Evolutionary conservation across 2,329 filamentous ascomycete species (phyloP).

Genomic region (Sclerotinia glacialis): DNA sequence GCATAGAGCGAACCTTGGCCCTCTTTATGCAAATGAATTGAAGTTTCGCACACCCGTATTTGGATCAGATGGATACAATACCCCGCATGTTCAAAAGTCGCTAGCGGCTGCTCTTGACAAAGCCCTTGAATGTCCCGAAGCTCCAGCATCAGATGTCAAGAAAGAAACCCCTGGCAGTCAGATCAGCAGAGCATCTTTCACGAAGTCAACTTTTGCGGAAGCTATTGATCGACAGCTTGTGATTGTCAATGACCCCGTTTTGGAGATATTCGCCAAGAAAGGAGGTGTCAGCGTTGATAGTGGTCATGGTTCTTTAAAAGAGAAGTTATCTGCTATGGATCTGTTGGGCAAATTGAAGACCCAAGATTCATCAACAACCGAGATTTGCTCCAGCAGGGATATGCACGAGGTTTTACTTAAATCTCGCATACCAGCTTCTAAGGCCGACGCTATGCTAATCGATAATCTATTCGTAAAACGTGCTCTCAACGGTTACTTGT

Average conservation of each 20-base stretch:
- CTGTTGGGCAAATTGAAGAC: constrained; percentile 9
- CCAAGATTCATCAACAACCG: constrained; percentile 8
- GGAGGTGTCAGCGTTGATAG: background rate
- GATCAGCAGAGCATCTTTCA: constrained; percentile 10
- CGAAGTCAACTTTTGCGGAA: constrained; percentile 19
- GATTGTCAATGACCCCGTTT: constrained; percentile 8
- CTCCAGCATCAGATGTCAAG: constrained; percentile 25
- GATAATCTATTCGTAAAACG: constrained; percentile 58
- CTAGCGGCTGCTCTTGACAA: constrained; percentile 37
- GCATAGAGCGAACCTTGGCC: constrained; percentile 51
- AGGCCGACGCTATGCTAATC: constrained; percentile 27
- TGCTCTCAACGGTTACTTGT: constrained; percentile 60
- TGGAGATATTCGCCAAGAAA: background rate
- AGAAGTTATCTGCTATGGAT: constrained; percentile 25
- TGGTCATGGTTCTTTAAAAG: constrained; percentile 17
- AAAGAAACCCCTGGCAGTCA: constrained; percentile 6
- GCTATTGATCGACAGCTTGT: constrained; percentile 13
- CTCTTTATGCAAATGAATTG: constrained; percentile 53
- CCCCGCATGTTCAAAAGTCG: constrained; percentile 18
- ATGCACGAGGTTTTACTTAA: constrained; percentile 52
- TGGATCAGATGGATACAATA: constrained; percentile 50
- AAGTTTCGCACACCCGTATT: constrained; percentile 57
- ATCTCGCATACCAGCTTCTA: constrained; percentile 39
- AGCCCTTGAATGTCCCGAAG: constrained; percentile 23
- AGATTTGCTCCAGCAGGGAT: constrained; percentile 49